These are phyloP conservation scores for Zygoascus biomembranicola DNA, from an alignment of 805 yeast genomes.

Conservation along the genomic window DNA sequence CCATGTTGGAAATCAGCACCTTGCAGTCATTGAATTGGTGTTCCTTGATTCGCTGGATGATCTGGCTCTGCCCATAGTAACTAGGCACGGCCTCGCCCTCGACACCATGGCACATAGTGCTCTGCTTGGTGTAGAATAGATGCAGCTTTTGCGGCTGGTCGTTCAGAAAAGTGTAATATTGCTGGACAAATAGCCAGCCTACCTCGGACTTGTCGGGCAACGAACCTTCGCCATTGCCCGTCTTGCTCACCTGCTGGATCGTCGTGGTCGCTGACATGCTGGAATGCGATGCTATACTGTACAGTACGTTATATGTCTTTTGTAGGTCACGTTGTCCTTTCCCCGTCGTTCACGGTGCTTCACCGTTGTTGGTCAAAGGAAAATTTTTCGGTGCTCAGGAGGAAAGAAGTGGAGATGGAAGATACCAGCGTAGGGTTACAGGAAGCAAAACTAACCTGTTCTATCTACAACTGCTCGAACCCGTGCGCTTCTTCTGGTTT, in stretches of 20 bases:
- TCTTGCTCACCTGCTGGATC: background rate
- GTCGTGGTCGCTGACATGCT: slow-evolving; percentile 4
- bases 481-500: too few species aligned
- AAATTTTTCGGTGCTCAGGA: background rate
- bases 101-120: slow-evolving; percentile 30
- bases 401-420: background rate
- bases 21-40: slow-evolving; percentile 28
- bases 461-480: too few species aligned
- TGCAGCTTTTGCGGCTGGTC: slow-evolving; percentile 25
- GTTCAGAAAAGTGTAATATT: slow-evolving; percentile 31
- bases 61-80: slow-evolving; percentile 26
- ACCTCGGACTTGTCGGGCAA: slow-evolving; percentile 16
- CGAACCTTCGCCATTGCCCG: background rate
- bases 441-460: too few species aligned
- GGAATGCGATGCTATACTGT: background rate
- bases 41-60: slow-evolving; percentile 24
- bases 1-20: slow-evolving; percentile 31
- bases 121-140: slow-evolving; percentile 29
- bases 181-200: slow-evolving; percentile 34
- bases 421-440: background rate
- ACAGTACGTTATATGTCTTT: background rate
- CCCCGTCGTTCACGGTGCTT: background rate
- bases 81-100: slow-evolving; percentile 28
- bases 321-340: background rate
- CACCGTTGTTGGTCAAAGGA: background rate